phyloP scores from a whole-genome alignment of 2,329 filamentous ascomycete species.

The Chrysoporthe cubensis region DNA sequence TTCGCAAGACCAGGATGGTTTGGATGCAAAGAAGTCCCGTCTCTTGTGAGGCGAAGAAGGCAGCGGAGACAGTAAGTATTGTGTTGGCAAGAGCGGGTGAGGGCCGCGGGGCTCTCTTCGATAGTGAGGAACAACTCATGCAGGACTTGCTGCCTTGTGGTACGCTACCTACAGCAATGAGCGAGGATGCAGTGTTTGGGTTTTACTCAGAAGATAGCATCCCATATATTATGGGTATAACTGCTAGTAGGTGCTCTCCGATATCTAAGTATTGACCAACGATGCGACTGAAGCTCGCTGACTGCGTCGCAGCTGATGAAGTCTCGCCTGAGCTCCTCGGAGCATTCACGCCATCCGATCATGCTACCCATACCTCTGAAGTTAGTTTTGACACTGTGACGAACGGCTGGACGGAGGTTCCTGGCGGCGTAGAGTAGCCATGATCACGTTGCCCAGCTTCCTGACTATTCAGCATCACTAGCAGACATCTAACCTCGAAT shows the following conservation, averaged over 20 bases:
- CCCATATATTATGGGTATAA: background rate
- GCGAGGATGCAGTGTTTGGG: background rate
- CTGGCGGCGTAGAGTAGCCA: background rate
- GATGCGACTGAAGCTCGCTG: background rate
- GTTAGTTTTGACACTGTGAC: background rate
- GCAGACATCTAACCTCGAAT: background rate
- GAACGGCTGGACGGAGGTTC: background rate
- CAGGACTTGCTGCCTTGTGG: background rate
- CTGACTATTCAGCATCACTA: background rate
- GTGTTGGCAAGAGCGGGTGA: constrained; percentile 12
- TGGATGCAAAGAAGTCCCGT: constrained; percentile 27
- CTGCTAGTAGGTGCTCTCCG: background rate
- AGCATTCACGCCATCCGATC: background rate
- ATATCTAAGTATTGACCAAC: background rate
- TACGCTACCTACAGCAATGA: background rate
- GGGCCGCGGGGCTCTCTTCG: background rate
- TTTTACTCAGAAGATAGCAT: background rate
- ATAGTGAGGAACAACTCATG: background rate
- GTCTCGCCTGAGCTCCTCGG: background rate
- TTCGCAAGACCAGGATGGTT: constrained; percentile 22
- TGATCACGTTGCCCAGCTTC: background rate
- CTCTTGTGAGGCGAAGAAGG: constrained; percentile 26
- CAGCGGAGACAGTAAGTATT: constrained; percentile 11
- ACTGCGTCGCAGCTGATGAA: background rate
- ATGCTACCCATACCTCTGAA: background rate